Evolutionary conservation across 2,329 filamentous ascomycete genomes (phyloP).

Genomic region (Fusarium solani-melongenae): DNA sequence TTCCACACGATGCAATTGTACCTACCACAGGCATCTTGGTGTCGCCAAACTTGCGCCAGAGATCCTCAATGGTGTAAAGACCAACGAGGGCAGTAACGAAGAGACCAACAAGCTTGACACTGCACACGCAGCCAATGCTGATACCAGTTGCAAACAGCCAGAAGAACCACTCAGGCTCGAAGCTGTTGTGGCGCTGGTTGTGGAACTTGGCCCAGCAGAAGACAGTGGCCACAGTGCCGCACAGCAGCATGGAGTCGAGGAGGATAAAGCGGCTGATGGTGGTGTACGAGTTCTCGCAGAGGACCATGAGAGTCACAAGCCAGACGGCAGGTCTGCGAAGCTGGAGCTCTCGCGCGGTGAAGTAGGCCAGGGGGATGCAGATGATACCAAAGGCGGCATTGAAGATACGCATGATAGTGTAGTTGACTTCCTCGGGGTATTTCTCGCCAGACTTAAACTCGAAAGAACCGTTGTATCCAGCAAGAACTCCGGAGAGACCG

Average conservation of each 20-base stretch:
- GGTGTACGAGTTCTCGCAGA: slow-evolving; percentile 99
- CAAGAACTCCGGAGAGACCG: slow-evolving; percentile 93
- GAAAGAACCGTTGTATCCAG: slow-evolving; percentile 98
- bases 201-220: slow-evolving; percentile 99
- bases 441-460: slow-evolving; percentile 99
- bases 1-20: slow-evolving; percentile 12
- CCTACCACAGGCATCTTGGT: slow-evolving; percentile 86
- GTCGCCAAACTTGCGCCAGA: slow-evolving; percentile 98
- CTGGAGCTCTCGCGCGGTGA: slow-evolving; percentile 89
- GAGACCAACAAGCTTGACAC: slow-evolving; percentile 97
- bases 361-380: slow-evolving; percentile 94
- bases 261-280: slow-evolving; percentile 99
- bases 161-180: slow-evolving; percentile 90
- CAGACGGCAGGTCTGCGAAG: slow-evolving; percentile 89
- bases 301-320: slow-evolving; percentile 95
- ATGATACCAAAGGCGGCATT: slow-evolving; percentile 94
- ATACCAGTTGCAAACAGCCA: slow-evolving; percentile 95
- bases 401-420: slow-evolving; percentile 98
- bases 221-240: slow-evolving; percentile 97
- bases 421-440: slow-evolving; percentile 93
- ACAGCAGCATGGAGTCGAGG: slow-evolving; percentile 97
- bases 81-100: slow-evolving; percentile 96
- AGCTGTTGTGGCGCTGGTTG: slow-evolving; percentile 84
- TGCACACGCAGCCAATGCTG: slow-evolving; percentile 97
- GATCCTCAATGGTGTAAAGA: slow-evolving; percentile 93